phyloP scores from a whole-genome alignment of 2,329 filamentous ascomycete species.

The Trichothecium roseum region DNA sequence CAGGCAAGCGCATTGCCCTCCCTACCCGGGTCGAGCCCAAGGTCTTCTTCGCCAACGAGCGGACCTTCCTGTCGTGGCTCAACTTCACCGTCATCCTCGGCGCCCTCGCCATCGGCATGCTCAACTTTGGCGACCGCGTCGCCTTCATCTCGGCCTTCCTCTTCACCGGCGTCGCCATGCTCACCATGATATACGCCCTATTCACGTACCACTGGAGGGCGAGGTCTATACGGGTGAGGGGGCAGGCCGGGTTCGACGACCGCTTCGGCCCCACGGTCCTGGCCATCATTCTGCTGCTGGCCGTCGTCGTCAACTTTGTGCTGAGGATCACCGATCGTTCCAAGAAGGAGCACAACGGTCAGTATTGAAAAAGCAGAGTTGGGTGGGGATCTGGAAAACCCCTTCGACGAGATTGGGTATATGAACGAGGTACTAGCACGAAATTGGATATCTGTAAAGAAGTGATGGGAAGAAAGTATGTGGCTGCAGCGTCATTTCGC shows the following conservation, averaged over 20 bases:
- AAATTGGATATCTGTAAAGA: too few relatives aligned
- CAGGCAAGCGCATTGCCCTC: slow-evolving; percentile 96
- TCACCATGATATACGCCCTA: slow-evolving; percentile 89
- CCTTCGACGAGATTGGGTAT: too few relatives aligned
- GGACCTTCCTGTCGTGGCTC: slow-evolving; percentile 97
- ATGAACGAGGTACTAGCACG: too few relatives aligned
- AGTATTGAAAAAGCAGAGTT: slow-evolving; percentile 5
- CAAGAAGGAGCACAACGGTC: slow-evolving; percentile 24
- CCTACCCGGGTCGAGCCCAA: slow-evolving; percentile 97
- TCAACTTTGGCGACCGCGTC: slow-evolving; percentile 94
- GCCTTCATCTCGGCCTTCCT: slow-evolving; percentile 89
- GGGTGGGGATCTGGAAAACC: too few relatives aligned
- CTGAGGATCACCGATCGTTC: slow-evolving; percentile 50
- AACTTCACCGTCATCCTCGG: slow-evolving; percentile 99
- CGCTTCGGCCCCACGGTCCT: slow-evolving; percentile 86
- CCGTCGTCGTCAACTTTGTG: slow-evolving; percentile 94
- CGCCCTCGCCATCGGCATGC: slow-evolving; percentile 88
- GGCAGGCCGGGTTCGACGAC: slow-evolving; percentile 94
- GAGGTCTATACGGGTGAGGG: slow-evolving; percentile 79
- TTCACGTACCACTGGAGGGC: slow-evolving; percentile 96
- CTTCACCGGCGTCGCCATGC: slow-evolving; percentile 90
- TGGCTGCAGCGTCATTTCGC: too few relatives aligned
- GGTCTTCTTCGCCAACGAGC: slow-evolving; percentile 99
- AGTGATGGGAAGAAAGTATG: too few relatives aligned
- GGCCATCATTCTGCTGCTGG: slow-evolving; percentile 73